These are phyloP conservation scores for Gelatoporia subvermispora DNA, from an alignment of 768 basidiomycete species.

Conservation along the genomic window DNA sequence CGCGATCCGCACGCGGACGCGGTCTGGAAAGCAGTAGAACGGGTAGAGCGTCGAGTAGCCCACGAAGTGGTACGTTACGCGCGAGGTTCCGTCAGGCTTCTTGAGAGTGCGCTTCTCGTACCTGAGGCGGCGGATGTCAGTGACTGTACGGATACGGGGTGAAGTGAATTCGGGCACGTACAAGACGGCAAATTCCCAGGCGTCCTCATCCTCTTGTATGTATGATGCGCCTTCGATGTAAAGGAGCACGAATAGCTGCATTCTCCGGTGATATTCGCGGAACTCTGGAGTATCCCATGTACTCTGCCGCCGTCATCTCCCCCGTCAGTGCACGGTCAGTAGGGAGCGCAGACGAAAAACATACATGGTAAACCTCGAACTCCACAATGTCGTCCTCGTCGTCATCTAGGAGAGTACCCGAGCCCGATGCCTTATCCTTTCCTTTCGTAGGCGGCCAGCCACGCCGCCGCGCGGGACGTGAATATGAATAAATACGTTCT, in stretches of 20 bases:
- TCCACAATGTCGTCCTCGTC: conserved; percentile 59
- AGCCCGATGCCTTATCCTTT: conserved; percentile 42
- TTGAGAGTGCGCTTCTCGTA: conserved; percentile 70
- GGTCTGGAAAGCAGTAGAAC: conserved; percentile 95
- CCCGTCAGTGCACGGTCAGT: conserved; percentile 2
- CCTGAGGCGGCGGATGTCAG: conserved; percentile 33
- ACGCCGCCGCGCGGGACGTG: conserved; percentile 39
- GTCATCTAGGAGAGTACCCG: conserved; percentile 30
- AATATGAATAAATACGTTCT: conserved; percentile 70
- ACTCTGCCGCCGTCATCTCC: conserved; percentile 42
- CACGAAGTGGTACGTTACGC: conserved; percentile 79
- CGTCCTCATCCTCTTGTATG: conserved; percentile 88
- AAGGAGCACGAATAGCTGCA: conserved; percentile 92
- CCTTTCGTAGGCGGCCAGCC: conserved; percentile 41
- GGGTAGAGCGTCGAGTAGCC: conserved; percentile 94
- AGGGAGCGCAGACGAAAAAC: conserved; percentile 22
- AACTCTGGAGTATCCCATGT: conserved; percentile 87
- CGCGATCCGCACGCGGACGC: conserved; percentile 82
- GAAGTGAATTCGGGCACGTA: conserved; percentile 47
- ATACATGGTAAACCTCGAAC: conserved; percentile 88
- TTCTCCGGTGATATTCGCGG: conserved; percentile 81
- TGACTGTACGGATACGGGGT: not conserved
- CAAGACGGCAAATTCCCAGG: conserved; percentile 91
- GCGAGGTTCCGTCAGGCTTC: conserved; percentile 43
- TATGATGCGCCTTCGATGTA: conserved; percentile 97